Evolutionary conservation across 495 filamentous ascomycete genomes (phyloP).

Genomic region (Penicillium waksmanii): DNA sequence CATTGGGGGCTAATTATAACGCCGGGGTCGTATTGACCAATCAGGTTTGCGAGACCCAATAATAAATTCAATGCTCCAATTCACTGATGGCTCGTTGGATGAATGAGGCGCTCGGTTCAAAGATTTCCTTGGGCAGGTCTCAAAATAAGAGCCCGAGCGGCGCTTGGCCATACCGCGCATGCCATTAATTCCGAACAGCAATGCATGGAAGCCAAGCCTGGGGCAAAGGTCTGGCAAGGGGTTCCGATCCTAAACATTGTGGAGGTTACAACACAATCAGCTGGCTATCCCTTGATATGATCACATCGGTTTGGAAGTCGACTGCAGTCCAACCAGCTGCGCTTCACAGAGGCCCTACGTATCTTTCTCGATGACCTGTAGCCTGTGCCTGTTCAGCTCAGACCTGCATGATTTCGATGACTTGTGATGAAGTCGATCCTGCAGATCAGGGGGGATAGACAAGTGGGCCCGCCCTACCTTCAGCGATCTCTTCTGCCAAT

Average conservation of each 20-base stretch:
- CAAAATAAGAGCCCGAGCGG: too few species aligned
- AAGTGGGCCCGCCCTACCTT: constrained; percentile 14
- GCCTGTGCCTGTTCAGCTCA: constrained; percentile 6
- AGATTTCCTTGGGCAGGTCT: too few species aligned
- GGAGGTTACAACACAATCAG: constrained; percentile 5
- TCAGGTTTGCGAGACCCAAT: background rate
- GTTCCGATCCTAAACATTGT: background rate
- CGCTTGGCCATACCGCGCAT: background rate
- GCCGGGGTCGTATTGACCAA: background rate
- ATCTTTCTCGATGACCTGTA: background rate
- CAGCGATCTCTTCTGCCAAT: constrained; percentile 22
- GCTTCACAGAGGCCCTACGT: background rate
- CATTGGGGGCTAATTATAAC: background rate
- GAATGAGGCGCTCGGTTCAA: too few species aligned
- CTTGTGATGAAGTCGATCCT: constrained; percentile 21
- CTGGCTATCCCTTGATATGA: constrained; percentile 23
- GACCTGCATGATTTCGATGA: background rate
- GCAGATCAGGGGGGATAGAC: constrained; percentile 26
- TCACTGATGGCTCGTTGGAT: too few species aligned
- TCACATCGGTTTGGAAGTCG: constrained; percentile 19
- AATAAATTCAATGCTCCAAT: background rate
- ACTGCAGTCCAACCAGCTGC: constrained; percentile 13
- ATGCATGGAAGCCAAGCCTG: constrained; percentile 5
- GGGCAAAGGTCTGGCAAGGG: constrained; percentile 24
- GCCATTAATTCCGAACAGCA: background rate